Percentiles rank a stretch among this genome's conserved stretches.
These are phyloP conservation scores for Cordyceps javanica DNA, from an alignment of 2,329 filamentous ascomycete species.

Conservation along the genomic window DNA sequence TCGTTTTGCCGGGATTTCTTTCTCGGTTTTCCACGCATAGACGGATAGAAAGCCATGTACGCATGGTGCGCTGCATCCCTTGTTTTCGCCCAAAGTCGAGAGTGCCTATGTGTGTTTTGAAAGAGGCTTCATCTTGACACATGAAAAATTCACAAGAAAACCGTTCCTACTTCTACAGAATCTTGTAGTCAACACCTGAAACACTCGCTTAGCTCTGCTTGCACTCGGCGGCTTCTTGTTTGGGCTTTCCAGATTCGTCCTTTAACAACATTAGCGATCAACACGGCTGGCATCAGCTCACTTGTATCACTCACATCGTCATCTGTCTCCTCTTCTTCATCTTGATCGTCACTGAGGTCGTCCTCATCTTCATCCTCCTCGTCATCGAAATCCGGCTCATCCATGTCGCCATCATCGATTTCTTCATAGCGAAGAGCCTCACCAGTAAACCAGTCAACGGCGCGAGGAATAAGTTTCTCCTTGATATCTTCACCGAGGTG, in stretches of 20 bases:
- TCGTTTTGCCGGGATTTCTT: background rate
- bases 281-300: background rate
- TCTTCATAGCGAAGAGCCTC: slow-evolving; percentile 97
- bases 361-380: slow-evolving; percentile 92
- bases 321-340: slow-evolving; percentile 75
- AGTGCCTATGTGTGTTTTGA: background rate
- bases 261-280: slow-evolving; percentile 29
- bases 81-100: background rate
- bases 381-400: slow-evolving; percentile 77
- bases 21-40: background rate
- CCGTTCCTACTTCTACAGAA: background rate
- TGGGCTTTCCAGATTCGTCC: slow-evolving; percentile 84
- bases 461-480: slow-evolving; percentile 97
- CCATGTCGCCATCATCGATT: slow-evolving; percentile 73
- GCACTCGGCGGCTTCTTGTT: slow-evolving; percentile 92
- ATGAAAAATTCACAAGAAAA: background rate
- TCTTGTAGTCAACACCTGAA: background rate
- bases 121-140: background rate
- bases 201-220: slow-evolving; percentile 70
- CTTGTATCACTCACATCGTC: slow-evolving; percentile 55
- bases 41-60: slow-evolving; percentile 1
- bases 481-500: slow-evolving; percentile 99
- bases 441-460: slow-evolving; percentile 98
- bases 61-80: slow-evolving; percentile 2
- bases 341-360: slow-evolving; percentile 75